These are phyloP conservation scores for Marasmius fiardii DNA, from an alignment of 1,284 basidiomycete genomes.

Conservation along the genomic window DNA sequence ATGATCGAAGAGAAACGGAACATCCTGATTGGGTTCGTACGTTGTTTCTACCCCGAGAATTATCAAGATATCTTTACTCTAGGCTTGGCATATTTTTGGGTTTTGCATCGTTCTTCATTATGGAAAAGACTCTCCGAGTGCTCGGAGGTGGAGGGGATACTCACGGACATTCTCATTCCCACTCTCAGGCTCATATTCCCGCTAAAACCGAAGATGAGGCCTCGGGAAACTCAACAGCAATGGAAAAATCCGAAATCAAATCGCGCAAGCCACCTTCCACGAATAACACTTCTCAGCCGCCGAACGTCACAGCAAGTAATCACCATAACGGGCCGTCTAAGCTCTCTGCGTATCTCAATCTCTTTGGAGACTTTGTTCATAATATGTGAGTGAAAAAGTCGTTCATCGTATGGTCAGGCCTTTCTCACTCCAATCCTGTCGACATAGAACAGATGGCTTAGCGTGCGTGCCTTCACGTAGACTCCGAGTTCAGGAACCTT, in stretches of 20 bases:
- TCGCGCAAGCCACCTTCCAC: background rate
- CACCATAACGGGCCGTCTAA: constrained; percentile 58
- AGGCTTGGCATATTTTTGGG: constrained; percentile 82
- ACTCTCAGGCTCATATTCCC: constrained; percentile 29
- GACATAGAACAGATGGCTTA: constrained; percentile 74
- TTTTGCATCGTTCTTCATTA: constrained; percentile 85
- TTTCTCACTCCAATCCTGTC: constrained; percentile 15
- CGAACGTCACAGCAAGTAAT: constrained; percentile 20
- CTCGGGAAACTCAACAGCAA: constrained; percentile 24
- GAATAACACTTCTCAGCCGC: constrained; percentile 18
- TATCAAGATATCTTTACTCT: constrained; percentile 13
- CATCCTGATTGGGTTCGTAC: constrained; percentile 75
- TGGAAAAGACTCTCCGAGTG: constrained; percentile 87
- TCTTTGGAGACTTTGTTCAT: constrained; percentile 88
- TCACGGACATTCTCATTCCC: constrained; percentile 54
- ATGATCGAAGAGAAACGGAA: constrained; percentile 88
- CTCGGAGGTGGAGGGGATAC: constrained; percentile 60
- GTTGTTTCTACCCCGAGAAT: constrained; percentile 6
- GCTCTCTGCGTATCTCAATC: constrained; percentile 84
- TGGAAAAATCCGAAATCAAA: constrained; percentile 17
- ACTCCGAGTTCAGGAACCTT: constrained; percentile 11
- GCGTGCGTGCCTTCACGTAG: constrained; percentile 53
- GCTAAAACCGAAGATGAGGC: constrained; percentile 30
- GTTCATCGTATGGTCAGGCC: constrained; percentile 17
- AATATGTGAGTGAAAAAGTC: constrained; percentile 61